Base-by-base conservation (phyloP, 305 asterid species). In the Rubia peregrina region DNA sequence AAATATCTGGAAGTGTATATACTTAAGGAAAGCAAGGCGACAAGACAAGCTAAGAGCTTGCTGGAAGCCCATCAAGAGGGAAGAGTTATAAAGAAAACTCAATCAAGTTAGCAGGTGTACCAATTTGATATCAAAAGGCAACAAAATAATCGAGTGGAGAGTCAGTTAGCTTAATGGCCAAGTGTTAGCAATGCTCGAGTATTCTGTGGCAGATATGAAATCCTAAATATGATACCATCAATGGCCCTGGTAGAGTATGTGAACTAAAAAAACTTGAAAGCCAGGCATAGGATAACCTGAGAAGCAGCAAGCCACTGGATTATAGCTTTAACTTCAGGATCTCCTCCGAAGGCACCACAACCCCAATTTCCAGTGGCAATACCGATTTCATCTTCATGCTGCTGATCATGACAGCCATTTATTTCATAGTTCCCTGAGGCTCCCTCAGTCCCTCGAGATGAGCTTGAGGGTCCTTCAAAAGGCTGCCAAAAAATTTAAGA, bases 331-430 rank as follows among this genome's bases (percentile, higher is more conserved):
- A 93, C 76, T 81, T 90, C 88, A 61, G 97, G 95, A 76, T 93
- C 96, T 12, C 98, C 98, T 2, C 95, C 96, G 46, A 93, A 93
- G 13, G 96, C 97, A 72, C 98, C 97, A 74, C 98, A 93, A 9
- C 98, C 97, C 98, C 98, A 93, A 68, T 93, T 93, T 7, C 98
- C 98, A 0, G 98, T 93, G 6, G 82, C 96, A 61, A 93, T 76
- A 16, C 97, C 98, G 63, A 86, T 76, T 79, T 74, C 83, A 51
- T 63, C 75, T 51, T 77, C 74, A 62, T 60, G 11, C n/a, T 36
- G 76, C 51, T 38, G 65, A 68, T 59, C 64, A 57, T 61, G 79
- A 68, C 19, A 44, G 46, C n/a, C 56, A 70, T 74, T 70, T 48
- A n/a, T 33, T 44, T 67, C 65, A 6, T 44, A 59, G 22, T 44